phyloP scores from a whole-genome alignment of 2,329 filamentous ascomycete genomes.

The Bipolaris cookei region DNA sequence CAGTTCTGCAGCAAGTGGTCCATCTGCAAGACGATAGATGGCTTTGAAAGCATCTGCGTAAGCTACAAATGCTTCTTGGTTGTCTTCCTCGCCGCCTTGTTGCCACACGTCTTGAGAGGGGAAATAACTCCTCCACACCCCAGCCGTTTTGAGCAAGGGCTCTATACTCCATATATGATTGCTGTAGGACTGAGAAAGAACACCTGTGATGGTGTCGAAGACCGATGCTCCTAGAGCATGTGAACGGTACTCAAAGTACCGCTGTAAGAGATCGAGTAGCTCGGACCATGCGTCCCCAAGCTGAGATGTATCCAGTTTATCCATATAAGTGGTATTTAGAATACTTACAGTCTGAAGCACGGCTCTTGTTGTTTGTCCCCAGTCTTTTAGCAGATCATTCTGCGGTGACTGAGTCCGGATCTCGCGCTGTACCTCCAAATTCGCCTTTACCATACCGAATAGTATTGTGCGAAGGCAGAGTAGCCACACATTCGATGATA shows the following conservation, averaged over 20 bases:
- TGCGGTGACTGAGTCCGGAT: conserved; percentile 21
- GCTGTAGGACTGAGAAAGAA: conserved; percentile 46
- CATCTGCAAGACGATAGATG: conserved; percentile 76
- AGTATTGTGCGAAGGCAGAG: conserved; percentile 81
- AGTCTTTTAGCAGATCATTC: conserved; percentile 34
- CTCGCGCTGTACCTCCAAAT: conserved; percentile 49
- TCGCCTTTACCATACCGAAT: conserved; percentile 75
- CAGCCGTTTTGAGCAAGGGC: conserved; percentile 43
- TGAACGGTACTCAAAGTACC: conserved; percentile 50
- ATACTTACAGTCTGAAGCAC: conserved; percentile 50
- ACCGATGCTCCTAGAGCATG: conserved; percentile 53
- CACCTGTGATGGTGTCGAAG: conserved; percentile 49
- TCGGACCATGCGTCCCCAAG: conserved; percentile 79
- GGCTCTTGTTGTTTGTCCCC: conserved; percentile 52
- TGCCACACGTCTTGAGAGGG: conserved; percentile 32
- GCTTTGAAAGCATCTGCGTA: conserved; percentile 79
- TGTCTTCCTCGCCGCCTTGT: conserved; percentile 50
- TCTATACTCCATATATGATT: conserved; percentile 28
- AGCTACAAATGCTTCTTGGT: conserved; percentile 83
- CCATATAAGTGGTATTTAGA: conserved; percentile 77
- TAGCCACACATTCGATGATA: conserved; percentile 80
- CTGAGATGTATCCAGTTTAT: conserved; percentile 69
- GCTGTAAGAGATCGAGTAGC: conserved; percentile 71
- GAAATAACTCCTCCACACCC: conserved; percentile 46
- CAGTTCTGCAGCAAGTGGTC: conserved; percentile 66